Evolutionary conservation across 345 rosid species (phyloP), one percentile per base, ranked within the genome.

Genomic region (Hibiscus syriacus): DNA sequence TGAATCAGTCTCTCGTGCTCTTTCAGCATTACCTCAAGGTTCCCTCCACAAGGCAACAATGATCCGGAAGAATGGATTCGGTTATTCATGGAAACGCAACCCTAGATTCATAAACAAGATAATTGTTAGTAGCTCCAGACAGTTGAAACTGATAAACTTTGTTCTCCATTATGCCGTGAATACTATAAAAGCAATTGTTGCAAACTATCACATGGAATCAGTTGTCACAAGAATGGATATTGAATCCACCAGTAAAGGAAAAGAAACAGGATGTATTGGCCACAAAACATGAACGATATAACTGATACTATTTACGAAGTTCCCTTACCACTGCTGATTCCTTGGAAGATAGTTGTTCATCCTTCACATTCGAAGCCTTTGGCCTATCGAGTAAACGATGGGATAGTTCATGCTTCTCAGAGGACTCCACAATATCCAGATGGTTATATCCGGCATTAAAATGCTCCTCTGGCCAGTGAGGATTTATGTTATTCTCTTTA

Each of bases 11-110:
- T 84, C 79, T 94, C 96, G 10, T 91, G 92, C 76, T 89, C 90
- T 78, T 86, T 94, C 52, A 94, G 87, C 95, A 91, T 89, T 70
- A 89, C 95, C 39, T 91, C 97, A 0, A 90, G 73, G 85, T 89
- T 82, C 55, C 91, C 90, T 68, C 87, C 86, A 9, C 74, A 54
- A 49, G 86, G 80, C 66, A 86, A 38, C 83, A 89, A 78, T 6
- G 92, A 86, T 69, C 98, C 97, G 13, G 96, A 88, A 75, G 73
- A 82, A 67, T 88, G 85, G 25, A 88, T 79, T 59, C 75, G 81
- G 50, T 75, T 70, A 70, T 77, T 85, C 74, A 76, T 79, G 16
- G 64, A 58, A 53, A 64, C 56, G 60, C 70, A 68, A 60, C 67
- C 80, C 92, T 85, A 81, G 26, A 41, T 48, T 67, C 70, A 71